Evolutionary conservation across 306 rosid genomes (phyloP).

Genomic region (Corylus avellana): DNA sequence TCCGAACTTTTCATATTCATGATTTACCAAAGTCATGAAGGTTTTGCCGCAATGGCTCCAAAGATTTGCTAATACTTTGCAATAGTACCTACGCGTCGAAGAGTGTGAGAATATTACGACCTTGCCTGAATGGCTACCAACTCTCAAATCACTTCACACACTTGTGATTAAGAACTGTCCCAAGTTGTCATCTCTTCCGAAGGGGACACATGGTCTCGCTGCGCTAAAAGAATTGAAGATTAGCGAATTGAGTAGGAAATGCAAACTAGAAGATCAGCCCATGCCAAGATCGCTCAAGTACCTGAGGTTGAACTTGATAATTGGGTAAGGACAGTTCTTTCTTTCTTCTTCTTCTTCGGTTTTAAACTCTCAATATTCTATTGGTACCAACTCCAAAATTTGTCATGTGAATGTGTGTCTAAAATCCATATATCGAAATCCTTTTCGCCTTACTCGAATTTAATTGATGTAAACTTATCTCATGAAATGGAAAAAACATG

Average conservation of each 20-base stretch:
- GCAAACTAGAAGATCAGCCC: background rate
- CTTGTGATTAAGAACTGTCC: background rate
- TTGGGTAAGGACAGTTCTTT: no score
- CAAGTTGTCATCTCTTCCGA: slow-evolving; percentile 20
- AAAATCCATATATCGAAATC: no score
- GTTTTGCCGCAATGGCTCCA: slow-evolving; percentile 36
- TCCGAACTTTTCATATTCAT: background rate
- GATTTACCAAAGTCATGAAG: background rate
- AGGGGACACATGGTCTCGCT: background rate
- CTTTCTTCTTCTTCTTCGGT: no score
- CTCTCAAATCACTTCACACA: slow-evolving; percentile 4
- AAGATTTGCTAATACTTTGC: slow-evolving; percentile 20
- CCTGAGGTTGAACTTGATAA: background rate
- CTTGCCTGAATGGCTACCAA: slow-evolving; percentile 36
- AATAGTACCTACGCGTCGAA: background rate
- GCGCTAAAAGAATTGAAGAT: slow-evolving; percentile 7
- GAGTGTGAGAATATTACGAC: background rate
- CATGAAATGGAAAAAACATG: no score
- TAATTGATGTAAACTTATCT: no score
- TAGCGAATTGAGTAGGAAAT: background rate
- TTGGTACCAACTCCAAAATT: no score
- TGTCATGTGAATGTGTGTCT: no score
- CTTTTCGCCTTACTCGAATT: no score
- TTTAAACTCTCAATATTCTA: no score
- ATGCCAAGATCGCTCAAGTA: slow-evolving; percentile 8